Evolutionary conservation across 139 green algal genomes (phyloP), one percentile per base, ranked within the genome.

Genomic region (Chlamydomonas applanata): DNA sequence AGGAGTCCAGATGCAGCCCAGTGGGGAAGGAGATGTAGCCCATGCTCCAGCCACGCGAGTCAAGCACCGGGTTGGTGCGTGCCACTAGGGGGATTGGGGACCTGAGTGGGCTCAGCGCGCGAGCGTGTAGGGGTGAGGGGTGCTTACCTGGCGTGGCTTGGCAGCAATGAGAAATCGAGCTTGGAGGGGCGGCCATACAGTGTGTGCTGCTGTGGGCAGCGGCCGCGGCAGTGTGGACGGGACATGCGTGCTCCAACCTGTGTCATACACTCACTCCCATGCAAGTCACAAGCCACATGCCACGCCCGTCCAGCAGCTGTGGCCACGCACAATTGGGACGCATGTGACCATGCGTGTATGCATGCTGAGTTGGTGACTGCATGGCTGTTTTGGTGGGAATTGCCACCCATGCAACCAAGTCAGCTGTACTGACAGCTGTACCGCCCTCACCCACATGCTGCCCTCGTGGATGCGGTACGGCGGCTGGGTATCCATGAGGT

Each of bases 21-120:
- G 59, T 66, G 59, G 59, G 59, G 27, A 66, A 66, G 20, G 20
- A 19, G 59, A 66, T 66, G 27, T 66, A 66, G 20, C 59, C 59
- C 59, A 66, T 66, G 59, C 59, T 27, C 25, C 25, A 66, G n/a
- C 29, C 11, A 19, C 25, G 59, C 59, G 59, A 2, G n/a, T 66
- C 59, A 3, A 40, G 25, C 25, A 66, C 27, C 3, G 59, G 59
- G 59, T 66, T 66, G 59, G 59, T 66, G 25, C 20, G 20, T 22
- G 59, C 59, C 25, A 66, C 29, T 25, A 66, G 59, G 4, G 59
- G 59, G 25, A 66, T 66, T 4, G 59, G 59, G 11, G 59, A 27
- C 27, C 59, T 49, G 40, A 49, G 7, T 7, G 7, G 40, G 40
- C 7, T 19, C 40, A 49, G 7, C 40, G 11, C 11, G 40, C 40